Evolutionary conservation across 805 yeast genomes (phyloP).

Genomic region (Candida piceae): DNA sequence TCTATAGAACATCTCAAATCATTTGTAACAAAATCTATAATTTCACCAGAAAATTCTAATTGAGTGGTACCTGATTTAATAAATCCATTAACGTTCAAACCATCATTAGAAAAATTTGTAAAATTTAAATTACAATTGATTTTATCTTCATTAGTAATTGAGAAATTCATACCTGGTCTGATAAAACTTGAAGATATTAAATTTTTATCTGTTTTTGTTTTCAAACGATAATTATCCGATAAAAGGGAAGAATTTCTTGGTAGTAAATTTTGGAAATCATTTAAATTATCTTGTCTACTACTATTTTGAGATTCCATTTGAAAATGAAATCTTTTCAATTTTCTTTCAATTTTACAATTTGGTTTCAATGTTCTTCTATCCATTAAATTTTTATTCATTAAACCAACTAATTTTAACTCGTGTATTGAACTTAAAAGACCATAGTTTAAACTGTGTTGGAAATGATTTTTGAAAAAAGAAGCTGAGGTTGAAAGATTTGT

Average conservation of each 20-base stretch:
- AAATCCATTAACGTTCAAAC: slow-evolving; percentile 14
- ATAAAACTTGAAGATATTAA: slow-evolving; percentile 19
- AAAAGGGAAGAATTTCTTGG: no score
- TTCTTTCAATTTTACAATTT: no score
- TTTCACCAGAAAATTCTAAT: slow-evolving; percentile 24
- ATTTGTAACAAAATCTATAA: slow-evolving; percentile 25
- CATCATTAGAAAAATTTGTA: slow-evolving; percentile 14
- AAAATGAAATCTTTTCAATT: not conserved
- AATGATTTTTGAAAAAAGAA: slow-evolving; percentile 24
- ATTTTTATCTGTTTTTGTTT: not conserved
- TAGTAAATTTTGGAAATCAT: no score
- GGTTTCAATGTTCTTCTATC: slow-evolving; percentile 15
- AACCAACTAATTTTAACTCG: slow-evolving; percentile 20
- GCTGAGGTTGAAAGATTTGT: slow-evolving; percentile 10
- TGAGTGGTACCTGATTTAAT: slow-evolving; percentile 17
- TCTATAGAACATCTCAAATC: slow-evolving; percentile 26
- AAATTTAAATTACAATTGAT: slow-evolving; percentile 16
- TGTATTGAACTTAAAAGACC: slow-evolving; percentile 16
- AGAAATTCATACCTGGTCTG: slow-evolving; percentile 21
- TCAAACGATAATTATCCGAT: no score
- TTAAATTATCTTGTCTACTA: no score
- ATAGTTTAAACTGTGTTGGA: slow-evolving; percentile 18
- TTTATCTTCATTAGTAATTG: slow-evolving; percentile 10
- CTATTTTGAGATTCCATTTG: no score
- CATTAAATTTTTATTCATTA: slow-evolving; percentile 23